Percentiles rank a stretch among this genome's conserved stretches.
phyloP scores from a whole-genome alignment of 2,329 filamentous ascomycete genomes.

The Apiospora phragmitis region DNA sequence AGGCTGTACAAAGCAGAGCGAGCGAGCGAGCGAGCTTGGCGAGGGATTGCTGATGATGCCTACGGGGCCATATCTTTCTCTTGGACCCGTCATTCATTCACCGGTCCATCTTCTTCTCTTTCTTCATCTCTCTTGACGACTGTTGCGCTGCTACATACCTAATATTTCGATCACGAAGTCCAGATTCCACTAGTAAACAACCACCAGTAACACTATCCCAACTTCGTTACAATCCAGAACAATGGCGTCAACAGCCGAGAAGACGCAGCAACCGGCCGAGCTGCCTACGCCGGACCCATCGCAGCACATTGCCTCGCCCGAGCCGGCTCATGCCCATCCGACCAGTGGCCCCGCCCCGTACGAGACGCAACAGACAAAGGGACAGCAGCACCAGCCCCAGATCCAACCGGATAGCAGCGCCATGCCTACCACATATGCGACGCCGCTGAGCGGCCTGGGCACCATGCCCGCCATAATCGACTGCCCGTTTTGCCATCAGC shows the following conservation, averaged over 20 bases:
- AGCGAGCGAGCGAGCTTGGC: background rate
- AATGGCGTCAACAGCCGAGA: background rate
- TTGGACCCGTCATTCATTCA: background rate
- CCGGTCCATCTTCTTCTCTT: background rate
- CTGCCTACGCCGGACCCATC: background rate
- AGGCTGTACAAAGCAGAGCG: background rate
- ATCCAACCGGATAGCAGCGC: background rate
- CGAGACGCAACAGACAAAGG: background rate
- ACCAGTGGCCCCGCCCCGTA: background rate
- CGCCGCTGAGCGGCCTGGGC: constrained; percentile 5
- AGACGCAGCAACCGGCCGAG: background rate
- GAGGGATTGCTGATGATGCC: background rate
- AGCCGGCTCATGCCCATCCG: background rate
- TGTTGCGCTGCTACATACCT: background rate
- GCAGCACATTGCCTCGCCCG: background rate
- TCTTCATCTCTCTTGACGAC: background rate
- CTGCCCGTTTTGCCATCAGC: constrained; percentile 17
- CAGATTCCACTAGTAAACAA: background rate
- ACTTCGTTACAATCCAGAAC: background rate
- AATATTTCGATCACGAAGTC: background rate
- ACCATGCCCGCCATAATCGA: constrained; percentile 15
- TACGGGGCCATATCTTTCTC: background rate
- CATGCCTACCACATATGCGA: constrained; percentile 4
- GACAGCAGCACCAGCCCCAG: background rate
- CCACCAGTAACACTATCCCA: background rate